Conservation (phyloP, 192 early-diverging fungal species). For the Coemansia sp. region DNA sequence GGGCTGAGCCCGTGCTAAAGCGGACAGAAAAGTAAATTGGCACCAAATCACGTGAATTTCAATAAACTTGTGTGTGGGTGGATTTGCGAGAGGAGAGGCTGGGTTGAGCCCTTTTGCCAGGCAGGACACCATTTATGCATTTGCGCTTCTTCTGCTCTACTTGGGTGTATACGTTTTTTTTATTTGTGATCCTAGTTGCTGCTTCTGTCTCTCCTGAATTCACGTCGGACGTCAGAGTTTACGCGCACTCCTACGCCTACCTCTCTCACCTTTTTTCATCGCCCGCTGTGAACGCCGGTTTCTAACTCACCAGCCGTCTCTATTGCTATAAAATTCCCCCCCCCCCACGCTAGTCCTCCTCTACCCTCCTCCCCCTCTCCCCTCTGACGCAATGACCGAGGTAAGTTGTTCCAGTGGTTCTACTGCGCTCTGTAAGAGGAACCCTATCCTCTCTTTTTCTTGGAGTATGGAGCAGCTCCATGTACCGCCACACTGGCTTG, state of each 20-base stretch:
- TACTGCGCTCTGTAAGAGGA: not conserved
- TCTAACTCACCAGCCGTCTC: not conserved
- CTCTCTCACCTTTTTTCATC: not conserved
- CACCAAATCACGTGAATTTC: not conserved
- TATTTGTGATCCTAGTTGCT: slow-evolving; percentile 7
- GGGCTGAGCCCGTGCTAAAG: not conserved
- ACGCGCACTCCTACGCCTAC: slow-evolving; percentile 2
- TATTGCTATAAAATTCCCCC: not conserved
- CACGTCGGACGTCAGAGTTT: slow-evolving; percentile 7
- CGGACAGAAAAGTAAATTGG: not conserved
- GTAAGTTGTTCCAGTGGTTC: slow-evolving; percentile 17
- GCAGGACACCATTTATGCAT: not conserved
- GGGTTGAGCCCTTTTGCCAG: not conserved
- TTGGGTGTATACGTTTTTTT: not conserved
- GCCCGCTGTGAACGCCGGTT: slow-evolving; percentile 3
- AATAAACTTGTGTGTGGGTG: not conserved
- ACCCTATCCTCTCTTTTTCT: not conserved
- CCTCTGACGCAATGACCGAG: slow-evolving; percentile 23
- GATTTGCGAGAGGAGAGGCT: slow-evolving; percentile 5
- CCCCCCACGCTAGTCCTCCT: not conserved
- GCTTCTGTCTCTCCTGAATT: slow-evolving; percentile 6
- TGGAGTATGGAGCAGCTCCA: not conserved
- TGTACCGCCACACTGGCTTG: not conserved
- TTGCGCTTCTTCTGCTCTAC: not conserved
- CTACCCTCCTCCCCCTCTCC: not conserved